Evolutionary conservation across 1,139 yeast genomes (phyloP).

Genomic region (Candida sojae): DNA sequence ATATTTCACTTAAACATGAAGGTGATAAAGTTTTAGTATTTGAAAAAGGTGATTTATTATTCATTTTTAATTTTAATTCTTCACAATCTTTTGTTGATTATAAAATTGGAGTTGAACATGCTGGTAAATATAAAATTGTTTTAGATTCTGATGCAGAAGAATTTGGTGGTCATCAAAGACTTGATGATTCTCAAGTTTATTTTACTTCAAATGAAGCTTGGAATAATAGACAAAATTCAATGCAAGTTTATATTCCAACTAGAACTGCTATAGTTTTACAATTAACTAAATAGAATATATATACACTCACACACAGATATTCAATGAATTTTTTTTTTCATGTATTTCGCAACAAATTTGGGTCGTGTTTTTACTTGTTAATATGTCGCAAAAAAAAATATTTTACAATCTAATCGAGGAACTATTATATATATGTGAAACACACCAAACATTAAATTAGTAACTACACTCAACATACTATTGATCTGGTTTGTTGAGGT

Average conservation of each 20-base stretch:
- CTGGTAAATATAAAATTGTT: slow-evolving; percentile 76
- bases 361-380: too few species aligned
- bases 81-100: slow-evolving; percentile 81
- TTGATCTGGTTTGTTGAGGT: too few species aligned
- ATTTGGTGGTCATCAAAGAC: slow-evolving; percentile 82
- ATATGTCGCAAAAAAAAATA: too few species aligned
- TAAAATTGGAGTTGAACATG: slow-evolving; percentile 79
- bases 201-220: slow-evolving; percentile 75
- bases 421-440: too few species aligned
- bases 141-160: slow-evolving; percentile 70
- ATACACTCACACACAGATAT: too few species aligned
- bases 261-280: slow-evolving; percentile 76
- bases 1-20: slow-evolving; percentile 85
- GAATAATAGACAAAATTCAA: slow-evolving; percentile 75
- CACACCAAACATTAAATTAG: too few species aligned
- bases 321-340: too few species aligned
- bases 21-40: slow-evolving; percentile 84
- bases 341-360: too few species aligned
- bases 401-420: too few species aligned
- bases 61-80: slow-evolving; percentile 89
- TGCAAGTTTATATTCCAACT: slow-evolving; percentile 82
- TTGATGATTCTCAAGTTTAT: slow-evolving; percentile 54
- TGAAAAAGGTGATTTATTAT: slow-evolving; percentile 83
- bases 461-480: too few species aligned
- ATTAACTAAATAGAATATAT: slow-evolving; percentile 9